Evolutionary conservation across 2,329 filamentous ascomycete genomes (phyloP).

Genomic region (Trichocomaceae sp.): DNA sequence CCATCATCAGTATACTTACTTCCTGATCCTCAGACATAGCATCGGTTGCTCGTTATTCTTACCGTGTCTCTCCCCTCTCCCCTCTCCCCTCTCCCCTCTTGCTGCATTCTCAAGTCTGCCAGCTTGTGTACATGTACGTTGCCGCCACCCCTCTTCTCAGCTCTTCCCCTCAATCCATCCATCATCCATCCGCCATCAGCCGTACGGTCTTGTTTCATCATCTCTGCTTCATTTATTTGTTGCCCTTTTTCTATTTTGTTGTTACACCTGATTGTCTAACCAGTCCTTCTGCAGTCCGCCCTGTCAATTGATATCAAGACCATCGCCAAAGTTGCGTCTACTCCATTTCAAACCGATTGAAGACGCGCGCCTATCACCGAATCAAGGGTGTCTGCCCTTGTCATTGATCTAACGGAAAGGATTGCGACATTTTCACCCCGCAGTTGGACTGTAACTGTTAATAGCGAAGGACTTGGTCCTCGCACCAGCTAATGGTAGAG

Average conservation of each 20-base stretch:
- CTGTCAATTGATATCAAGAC: slow-evolving; percentile 4
- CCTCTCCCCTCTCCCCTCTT: neutral
- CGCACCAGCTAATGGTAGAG: slow-evolving; percentile 43
- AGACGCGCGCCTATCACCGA: neutral
- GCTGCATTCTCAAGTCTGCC: neutral
- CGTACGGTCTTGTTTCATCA: neutral
- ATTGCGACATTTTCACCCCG: neutral
- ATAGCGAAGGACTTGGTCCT: slow-evolving; percentile 3
- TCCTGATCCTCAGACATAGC: neutral
- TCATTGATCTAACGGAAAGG: neutral
- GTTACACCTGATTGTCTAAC: neutral
- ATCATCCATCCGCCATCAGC: slow-evolving; percentile 15
- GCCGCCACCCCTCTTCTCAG: slow-evolving; percentile 10
- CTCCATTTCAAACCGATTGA: neutral
- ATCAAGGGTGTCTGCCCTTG: too few species aligned
- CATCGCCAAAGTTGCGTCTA: neutral
- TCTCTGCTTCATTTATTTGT: neutral
- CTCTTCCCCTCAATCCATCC: slow-evolving; percentile 10
- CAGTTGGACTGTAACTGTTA: slow-evolving; percentile 1
- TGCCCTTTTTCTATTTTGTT: neutral
- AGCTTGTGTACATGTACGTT: neutral
- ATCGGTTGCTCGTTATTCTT: neutral
- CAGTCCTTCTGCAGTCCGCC: neutral
- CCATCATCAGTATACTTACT: neutral
- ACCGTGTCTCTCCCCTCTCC: neutral